phyloP scores from a whole-genome alignment of 208 protist species.

The Endotrypanum monterogeii region DNA sequence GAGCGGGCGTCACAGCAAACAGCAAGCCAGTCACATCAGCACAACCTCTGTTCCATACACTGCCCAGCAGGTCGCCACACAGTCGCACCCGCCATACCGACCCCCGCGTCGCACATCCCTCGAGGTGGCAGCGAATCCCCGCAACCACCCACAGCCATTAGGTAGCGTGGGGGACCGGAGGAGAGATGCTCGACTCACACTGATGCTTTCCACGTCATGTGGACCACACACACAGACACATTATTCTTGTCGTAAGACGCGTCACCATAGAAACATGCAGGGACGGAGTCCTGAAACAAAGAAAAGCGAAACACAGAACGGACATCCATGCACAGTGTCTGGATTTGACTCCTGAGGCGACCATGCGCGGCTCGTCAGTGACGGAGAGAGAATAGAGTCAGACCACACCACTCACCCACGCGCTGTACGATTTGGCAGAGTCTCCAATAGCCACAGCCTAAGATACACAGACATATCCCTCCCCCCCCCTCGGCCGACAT shows the following conservation, averaged over 20 bases:
- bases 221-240: background rate
- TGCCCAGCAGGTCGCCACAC: background rate
- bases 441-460: too few species aligned
- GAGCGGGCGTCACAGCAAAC: background rate
- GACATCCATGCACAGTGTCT: background rate
- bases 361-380: too few species aligned
- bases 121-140: background rate
- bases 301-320: too few species aligned
- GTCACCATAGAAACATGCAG: background rate
- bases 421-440: too few species aligned
- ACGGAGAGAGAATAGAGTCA: too few species aligned
- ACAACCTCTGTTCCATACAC: background rate
- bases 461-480: too few species aligned
- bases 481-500: too few species aligned
- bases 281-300: background rate
- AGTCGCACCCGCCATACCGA: background rate
- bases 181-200: background rate
- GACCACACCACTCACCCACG: too few species aligned
- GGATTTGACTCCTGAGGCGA: background rate
- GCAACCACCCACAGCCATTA: background rate
- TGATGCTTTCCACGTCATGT: too few species aligned
- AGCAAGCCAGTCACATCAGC: background rate
- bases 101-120: background rate
- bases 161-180: background rate
- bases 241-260: background rate